Conservation (phyloP, 805 yeast genomes). For the Lipomyces yamadae region DNA sequence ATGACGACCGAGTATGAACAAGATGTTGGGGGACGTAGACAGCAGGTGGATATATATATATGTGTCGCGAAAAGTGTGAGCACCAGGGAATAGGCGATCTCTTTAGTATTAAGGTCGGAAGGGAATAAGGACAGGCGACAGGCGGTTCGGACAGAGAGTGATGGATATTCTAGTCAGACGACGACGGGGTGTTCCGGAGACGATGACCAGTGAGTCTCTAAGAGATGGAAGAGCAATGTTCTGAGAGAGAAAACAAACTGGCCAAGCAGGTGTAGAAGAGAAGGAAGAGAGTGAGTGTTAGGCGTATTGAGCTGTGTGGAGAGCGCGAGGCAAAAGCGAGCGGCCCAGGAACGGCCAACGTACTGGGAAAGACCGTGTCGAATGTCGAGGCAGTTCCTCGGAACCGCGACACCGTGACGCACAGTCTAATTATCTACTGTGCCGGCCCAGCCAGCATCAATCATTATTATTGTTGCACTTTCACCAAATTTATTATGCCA, state of each 20-base stretch:
- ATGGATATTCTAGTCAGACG: background rate
- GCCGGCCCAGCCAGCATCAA: no score
- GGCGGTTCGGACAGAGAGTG: background rate
- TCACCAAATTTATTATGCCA: no score
- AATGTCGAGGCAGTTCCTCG: no score
- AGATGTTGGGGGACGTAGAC: background rate
- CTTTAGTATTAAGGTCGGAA: no score
- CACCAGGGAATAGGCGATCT: background rate
- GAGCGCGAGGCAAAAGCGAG: conserved; percentile 3
- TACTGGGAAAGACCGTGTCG: background rate
- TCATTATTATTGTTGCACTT: no score
- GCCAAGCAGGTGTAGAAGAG: background rate
- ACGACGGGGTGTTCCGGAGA: no score
- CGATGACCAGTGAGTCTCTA: no score
- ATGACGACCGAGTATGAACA: background rate
- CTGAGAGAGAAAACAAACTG: no score
- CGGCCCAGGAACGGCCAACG: background rate
- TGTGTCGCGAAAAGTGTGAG: background rate
- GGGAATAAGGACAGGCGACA: no score
- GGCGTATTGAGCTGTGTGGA: background rate
- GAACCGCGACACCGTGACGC: no score
- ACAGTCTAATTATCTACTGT: no score
- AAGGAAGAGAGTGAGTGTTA: background rate
- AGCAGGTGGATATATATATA: background rate
- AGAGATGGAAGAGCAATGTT: no score